Evolutionary conservation across 1,139 yeast genomes (phyloP).

Genomic region (Pichia sp.): DNA sequence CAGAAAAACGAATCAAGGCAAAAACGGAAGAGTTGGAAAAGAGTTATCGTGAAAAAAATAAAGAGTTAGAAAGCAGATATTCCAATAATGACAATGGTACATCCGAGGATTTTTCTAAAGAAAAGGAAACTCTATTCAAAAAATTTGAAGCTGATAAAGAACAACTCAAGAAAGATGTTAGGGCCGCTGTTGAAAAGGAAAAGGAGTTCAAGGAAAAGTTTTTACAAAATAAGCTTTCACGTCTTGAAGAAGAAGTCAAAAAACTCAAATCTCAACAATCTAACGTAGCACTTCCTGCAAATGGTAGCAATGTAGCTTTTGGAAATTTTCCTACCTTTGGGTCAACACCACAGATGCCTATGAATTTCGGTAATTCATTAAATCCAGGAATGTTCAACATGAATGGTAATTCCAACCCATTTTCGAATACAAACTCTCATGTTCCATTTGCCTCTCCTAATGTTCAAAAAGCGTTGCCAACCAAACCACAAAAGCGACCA

Average conservation of each 20-base stretch:
- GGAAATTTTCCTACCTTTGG: too few relatives aligned
- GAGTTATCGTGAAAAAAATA: constrained; percentile 15
- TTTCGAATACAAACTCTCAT: too few relatives aligned
- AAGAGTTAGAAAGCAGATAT: constrained; percentile 13
- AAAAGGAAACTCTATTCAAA: constrained; percentile 10
- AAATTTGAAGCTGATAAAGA: constrained; percentile 23
- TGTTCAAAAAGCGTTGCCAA: not conserved
- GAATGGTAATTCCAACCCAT: too few relatives aligned
- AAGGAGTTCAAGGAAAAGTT: constrained; percentile 24
- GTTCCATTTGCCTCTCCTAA: too few relatives aligned
- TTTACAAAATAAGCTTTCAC: constrained; percentile 15
- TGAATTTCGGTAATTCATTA: too few relatives aligned
- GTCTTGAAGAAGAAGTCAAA: constrained; percentile 16
- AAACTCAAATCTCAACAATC: constrained; percentile 1
- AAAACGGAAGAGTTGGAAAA: constrained; percentile 24
- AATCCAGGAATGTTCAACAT: too few relatives aligned
- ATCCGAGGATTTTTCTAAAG: constrained; percentile 3
- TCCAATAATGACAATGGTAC: not conserved
- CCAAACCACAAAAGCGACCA: not conserved
- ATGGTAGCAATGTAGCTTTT: too few relatives aligned
- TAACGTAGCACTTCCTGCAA: too few relatives aligned
- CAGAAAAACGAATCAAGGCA: constrained; percentile 24
- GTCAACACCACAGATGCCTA: too few relatives aligned
- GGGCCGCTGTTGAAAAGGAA: constrained; percentile 23
- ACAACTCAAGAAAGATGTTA: constrained; percentile 19